A percentile compares a stretch with the other conserved stretches of the same genome.
Evolutionary conservation across 371 early-diverging fungal species (phyloP).

Genomic region (Dinochytrium kinnereticum): DNA sequence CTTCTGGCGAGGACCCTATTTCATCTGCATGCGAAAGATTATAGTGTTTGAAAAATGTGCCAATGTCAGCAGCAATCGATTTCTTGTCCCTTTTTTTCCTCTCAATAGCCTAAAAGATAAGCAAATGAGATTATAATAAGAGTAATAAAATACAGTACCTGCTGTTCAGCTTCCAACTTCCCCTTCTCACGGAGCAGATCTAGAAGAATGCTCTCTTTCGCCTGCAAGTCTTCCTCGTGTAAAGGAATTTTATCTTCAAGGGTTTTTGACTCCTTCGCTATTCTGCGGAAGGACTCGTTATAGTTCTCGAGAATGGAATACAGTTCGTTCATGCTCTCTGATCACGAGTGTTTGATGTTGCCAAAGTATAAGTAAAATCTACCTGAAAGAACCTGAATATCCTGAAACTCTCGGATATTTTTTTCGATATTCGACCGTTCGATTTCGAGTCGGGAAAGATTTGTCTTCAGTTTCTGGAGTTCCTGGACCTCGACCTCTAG

Average conservation of each 20-base stretch:
- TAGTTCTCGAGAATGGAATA: not conserved
- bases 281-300: not conserved
- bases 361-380: not conserved
- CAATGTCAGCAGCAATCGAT: not conserved
- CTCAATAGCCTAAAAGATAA: not conserved
- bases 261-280: not conserved
- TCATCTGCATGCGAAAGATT: not conserved
- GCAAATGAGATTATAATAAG: not conserved
- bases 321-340: not conserved
- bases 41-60: not conserved
- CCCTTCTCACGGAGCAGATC: slow-evolving; percentile 2
- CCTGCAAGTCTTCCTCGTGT: not conserved
- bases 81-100: not conserved
- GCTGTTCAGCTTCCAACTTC: not conserved
- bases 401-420: slow-evolving; percentile 55
- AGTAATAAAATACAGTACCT: not conserved
- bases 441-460: slow-evolving; percentile 28
- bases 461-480: slow-evolving; percentile 25
- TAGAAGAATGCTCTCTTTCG: not conserved
- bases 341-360: not conserved
- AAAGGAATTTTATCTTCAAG: not conserved
- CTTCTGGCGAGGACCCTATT: not conserved
- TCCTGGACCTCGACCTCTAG: slow-evolving; percentile 27
- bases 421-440: slow-evolving; percentile 48
- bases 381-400: slow-evolving; percentile 50